phyloP scores from a whole-genome alignment of 1,284 basidiomycete genomes.

The Malassezia dermatis region DNA sequence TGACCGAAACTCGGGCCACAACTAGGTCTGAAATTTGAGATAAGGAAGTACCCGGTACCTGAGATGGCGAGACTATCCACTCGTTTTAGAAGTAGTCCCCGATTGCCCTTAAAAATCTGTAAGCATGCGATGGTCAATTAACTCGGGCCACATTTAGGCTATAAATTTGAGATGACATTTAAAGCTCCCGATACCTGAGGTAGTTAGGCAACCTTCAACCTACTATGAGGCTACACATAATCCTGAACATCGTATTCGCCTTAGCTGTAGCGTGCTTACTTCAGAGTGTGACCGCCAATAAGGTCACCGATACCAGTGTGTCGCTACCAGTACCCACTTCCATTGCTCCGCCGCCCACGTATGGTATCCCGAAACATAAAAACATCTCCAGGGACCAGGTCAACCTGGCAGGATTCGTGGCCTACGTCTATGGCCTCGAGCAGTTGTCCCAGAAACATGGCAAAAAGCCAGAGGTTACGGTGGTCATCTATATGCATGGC shows the following conservation, averaged over 20 bases:
- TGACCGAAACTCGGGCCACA: no score
- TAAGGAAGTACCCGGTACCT: no score
- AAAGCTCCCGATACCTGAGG: no score
- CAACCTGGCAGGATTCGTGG: constrained; percentile 31
- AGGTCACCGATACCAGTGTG: not conserved
- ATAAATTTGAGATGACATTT: no score
- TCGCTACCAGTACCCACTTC: not conserved
- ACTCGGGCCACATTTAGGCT: no score
- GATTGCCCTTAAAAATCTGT: not conserved
- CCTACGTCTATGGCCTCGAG: constrained; percentile 35
- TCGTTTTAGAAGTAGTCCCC: not conserved
- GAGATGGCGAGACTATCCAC: no score
- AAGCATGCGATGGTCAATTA: no score
- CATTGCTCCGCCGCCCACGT: not conserved
- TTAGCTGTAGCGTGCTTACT: no score
- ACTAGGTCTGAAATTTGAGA: no score
- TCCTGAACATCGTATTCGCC: not conserved
- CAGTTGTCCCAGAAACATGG: constrained; percentile 20
- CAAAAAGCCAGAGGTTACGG: constrained; percentile 20
- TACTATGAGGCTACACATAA: not conserved
- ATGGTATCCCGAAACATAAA: not conserved
- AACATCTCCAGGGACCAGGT: constrained; percentile 13
- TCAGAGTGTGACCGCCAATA: not conserved
- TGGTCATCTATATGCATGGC: constrained; percentile 20
- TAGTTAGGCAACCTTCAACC: not conserved